Percentiles rank a stretch among this genome's conserved stretches.
Evolutionary conservation across 164 flowering plant genomes (phyloP).

Genomic region (Tinospora cordifolia): DNA sequence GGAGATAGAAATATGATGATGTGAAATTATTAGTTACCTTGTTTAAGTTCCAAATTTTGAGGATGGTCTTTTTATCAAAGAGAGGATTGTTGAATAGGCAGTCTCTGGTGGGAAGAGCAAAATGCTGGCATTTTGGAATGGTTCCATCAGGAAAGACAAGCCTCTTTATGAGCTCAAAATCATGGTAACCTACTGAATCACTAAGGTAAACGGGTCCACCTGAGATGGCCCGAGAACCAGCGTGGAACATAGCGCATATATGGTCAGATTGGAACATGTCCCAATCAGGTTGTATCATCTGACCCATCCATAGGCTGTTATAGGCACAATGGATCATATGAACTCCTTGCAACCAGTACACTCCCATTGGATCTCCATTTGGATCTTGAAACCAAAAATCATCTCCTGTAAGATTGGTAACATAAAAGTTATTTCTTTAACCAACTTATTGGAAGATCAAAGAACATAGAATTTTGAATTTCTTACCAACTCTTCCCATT

Average conservation of each 20-base stretch:
- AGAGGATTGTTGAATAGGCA: constrained; percentile 79
- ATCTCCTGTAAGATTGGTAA: constrained; percentile 47
- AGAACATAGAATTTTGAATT: not conserved
- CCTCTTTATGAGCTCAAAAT: constrained; percentile 58
- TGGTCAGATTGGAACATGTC: constrained; percentile 95
- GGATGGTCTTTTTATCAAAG: constrained; percentile 56
- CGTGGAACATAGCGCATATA: constrained; percentile 64
- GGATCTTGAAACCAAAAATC: constrained; percentile 97
- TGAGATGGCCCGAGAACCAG: constrained; percentile 81
- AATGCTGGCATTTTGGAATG: constrained; percentile 63
- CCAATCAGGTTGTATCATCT: constrained; percentile 87
- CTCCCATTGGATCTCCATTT: constrained; percentile 83
- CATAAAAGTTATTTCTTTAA: not conserved
- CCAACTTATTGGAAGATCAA: not conserved
- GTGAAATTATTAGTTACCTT: too few species aligned
- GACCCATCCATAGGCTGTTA: constrained; percentile 94
- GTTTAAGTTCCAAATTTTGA: constrained; percentile 88
- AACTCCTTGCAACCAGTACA: constrained; percentile 85
- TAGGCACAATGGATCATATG: constrained; percentile 92
- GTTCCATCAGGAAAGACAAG: constrained; percentile 82
- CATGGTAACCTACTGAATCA: constrained; percentile 64
- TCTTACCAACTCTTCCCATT: constrained; percentile 78
- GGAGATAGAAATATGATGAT: too few species aligned
- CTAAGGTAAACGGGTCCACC: constrained; percentile 86
- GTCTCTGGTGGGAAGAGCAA: constrained; percentile 80